Conservation (phyloP, 2,329 filamentous ascomycete species). For the Metarhizium sp. region DNA sequence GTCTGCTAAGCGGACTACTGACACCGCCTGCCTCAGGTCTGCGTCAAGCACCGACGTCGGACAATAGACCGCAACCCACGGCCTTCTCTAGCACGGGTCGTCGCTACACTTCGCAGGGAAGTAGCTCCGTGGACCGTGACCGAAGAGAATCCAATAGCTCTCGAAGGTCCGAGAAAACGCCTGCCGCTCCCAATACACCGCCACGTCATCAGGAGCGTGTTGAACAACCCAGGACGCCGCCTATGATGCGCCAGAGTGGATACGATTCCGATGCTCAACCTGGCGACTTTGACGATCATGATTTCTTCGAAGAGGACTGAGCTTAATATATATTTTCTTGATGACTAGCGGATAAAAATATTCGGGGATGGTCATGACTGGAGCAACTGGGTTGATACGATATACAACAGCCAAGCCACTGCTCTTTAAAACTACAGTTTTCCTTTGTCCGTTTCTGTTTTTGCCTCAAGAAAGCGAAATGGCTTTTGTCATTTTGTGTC, state of each 20-base stretch:
- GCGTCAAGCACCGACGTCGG: slow-evolving; percentile 47
- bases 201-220: slow-evolving; percentile 29
- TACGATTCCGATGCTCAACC: slow-evolving; percentile 55
- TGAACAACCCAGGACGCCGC: slow-evolving; percentile 44
- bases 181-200: slow-evolving; percentile 30
- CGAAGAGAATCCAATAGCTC: slow-evolving; percentile 23
- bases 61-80: slow-evolving; percentile 40
- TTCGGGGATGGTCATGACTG: neutral
- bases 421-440: neutral
- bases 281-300: slow-evolving; percentile 50
- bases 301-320: slow-evolving; percentile 45
- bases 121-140: slow-evolving; percentile 13
- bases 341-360: neutral
- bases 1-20: slow-evolving; percentile 69
- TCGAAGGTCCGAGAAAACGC: slow-evolving; percentile 29
- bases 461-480: neutral
- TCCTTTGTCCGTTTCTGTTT: neutral
- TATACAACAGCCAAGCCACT: neutral
- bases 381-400: neutral
- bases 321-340: neutral
- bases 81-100: slow-evolving; percentile 53
- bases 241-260: slow-evolving; percentile 48
- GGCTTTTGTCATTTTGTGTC: slow-evolving; percentile 1
- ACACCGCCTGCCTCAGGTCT: slow-evolving; percentile 77
- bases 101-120: slow-evolving; percentile 40